Base-by-base conservation (phyloP, 129 eudicot genomes). In the Helichrysum umbraculigerum region DNA sequence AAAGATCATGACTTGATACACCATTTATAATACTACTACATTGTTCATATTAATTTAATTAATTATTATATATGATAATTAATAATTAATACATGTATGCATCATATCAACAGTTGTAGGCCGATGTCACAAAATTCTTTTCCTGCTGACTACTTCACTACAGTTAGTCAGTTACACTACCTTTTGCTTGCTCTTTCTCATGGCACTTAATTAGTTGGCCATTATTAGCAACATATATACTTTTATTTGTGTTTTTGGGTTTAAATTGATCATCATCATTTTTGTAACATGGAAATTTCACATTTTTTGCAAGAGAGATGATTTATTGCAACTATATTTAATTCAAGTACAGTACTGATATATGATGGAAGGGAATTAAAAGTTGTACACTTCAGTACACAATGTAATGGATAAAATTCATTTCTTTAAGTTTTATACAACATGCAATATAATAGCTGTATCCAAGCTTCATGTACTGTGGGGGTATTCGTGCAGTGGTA, bases 1-100 rank as follows among this genome's bases (percentile, higher is more conserved):
- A 62, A 14, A 28, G 6, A 62, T 75, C 73, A 82, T 78, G 81
- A 83, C 76, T 75, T 72, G 92, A 79, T 87, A 89, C 78, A 74
- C 79, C 86, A 75, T 83, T 88, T 76, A 85, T 52, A 76, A 76
- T 39, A 32, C 70, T 39, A 39, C 44, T 9, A 41, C 47, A 64
- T 50, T 42, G 30, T 42, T 74, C 4, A 75, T 75, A 44, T 62
- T 39, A 59, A n/a, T 17, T 62, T 39, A 59, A n/a, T 17, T 56
- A 56, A 50, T 50, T 1, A 11, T 56, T 16, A 56, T n/a, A n/a
- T 15, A 60, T 28, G 25, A 44, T 70, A 63, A 56, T 56, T 56
- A 56, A 25, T 22, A 70, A 41, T 52, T 22, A 70, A 41, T 52
- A 56, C 28, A 57, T 57, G 35, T 29, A 9, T 42, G 50, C 15